Evolutionary conservation across 2,329 filamentous ascomycete species (phyloP).

Genomic region (Pseudogymnoascus sp.): DNA sequence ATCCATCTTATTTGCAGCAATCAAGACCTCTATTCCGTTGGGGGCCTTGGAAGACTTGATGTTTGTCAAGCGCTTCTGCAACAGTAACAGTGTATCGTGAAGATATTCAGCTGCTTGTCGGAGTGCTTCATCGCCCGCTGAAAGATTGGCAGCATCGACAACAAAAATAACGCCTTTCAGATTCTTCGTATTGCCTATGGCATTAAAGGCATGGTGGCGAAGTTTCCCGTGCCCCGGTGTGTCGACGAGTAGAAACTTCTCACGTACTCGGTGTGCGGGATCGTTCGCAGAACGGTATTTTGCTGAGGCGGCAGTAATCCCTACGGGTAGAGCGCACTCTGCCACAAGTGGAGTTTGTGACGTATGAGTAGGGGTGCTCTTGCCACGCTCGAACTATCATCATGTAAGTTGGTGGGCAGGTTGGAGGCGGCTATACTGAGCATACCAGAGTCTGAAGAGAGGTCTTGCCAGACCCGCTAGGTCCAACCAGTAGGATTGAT

Average conservation of each 20-base stretch:
- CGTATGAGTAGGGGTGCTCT: conserved; percentile 41
- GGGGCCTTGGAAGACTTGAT: conserved; percentile 49
- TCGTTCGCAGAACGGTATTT: conserved; percentile 60
- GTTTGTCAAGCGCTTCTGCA: conserved; percentile 64
- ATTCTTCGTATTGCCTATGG: conserved; percentile 38
- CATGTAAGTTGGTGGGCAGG: conserved; percentile 10
- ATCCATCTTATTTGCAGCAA: conserved; percentile 93
- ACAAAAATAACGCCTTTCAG: conserved; percentile 75
- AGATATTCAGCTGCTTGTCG: conserved; percentile 74
- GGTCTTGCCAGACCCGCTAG: conserved; percentile 80
- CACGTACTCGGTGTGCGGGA: conserved; percentile 47
- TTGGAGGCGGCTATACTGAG: conserved; percentile 3
- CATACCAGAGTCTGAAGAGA: conserved; percentile 69
- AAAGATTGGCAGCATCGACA: conserved; percentile 70
- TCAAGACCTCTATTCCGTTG: conserved; percentile 60
- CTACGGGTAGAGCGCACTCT: conserved; percentile 46
- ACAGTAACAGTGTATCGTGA: conserved; percentile 73
- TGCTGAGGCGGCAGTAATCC: conserved; percentile 45
- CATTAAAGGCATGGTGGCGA: conserved; percentile 56
- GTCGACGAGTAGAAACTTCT: conserved; percentile 70
- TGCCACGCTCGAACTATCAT: conserved; percentile 44
- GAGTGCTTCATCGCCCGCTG: conserved; percentile 47
- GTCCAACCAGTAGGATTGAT: conserved; percentile 72
- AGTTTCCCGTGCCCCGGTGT: conserved; percentile 96
- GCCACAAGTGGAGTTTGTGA: conserved; percentile 52